These are phyloP conservation scores for Vitis cinerea DNA, from an alignment of 164 flowering plant species.

Conservation along the genomic window DNA sequence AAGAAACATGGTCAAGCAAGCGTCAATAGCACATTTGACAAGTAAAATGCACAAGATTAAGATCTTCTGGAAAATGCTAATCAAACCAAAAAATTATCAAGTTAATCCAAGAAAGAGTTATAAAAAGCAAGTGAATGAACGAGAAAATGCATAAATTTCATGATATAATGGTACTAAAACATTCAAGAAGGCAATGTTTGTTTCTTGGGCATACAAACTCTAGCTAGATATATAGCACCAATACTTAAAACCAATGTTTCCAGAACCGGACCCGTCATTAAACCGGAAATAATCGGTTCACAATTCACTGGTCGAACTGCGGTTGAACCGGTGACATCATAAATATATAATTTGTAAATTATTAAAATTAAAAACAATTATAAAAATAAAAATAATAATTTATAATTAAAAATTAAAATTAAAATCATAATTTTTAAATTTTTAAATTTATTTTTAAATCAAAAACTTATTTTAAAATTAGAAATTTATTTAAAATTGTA, in stretches of 20 bases:
- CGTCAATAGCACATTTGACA: not conserved
- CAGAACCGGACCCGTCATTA: too few species aligned
- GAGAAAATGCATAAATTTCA: not conserved
- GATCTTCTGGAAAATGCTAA: not conserved
- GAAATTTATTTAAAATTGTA: too few species aligned
- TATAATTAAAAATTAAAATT: too few species aligned
- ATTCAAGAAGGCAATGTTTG: not conserved
- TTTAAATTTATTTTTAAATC: too few species aligned
- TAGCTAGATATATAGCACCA: not conserved
- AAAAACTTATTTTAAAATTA: too few species aligned
- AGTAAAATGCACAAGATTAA: not conserved
- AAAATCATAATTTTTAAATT: too few species aligned
- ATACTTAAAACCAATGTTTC: not conserved
- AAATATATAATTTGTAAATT: too few species aligned
- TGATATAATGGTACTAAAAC: not conserved
- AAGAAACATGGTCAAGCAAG: not conserved
- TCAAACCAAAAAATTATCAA: conserved; percentile 1
- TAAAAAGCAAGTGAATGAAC: not conserved
- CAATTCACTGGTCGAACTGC: too few species aligned
- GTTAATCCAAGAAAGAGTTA: not conserved
- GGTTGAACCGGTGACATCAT: too few species aligned
- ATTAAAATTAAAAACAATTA: too few species aligned
- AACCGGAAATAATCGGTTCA: too few species aligned
- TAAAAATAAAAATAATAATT: too few species aligned
- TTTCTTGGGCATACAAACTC: not conserved